Evolutionary conservation across 306 rosid genomes (phyloP), one percentile per base, ranked within the genome.

Genomic region (Cucurbita maxima): DNA sequence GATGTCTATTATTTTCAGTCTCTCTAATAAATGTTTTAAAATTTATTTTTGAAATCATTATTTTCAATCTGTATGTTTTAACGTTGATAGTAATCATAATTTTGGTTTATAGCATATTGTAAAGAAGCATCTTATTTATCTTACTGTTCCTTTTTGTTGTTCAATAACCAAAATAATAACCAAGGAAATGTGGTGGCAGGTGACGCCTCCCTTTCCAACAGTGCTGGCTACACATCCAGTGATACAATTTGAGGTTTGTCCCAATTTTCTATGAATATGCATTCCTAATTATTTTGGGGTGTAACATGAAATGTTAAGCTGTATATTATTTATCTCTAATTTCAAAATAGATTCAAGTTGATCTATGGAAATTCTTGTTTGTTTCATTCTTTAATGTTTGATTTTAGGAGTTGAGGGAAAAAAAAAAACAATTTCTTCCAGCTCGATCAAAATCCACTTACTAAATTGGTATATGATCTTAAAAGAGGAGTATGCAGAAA

Each of bases 141-240:
- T 15, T 52, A 37, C 22, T 70, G 58, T 40, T 12, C 56, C 25
- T 74, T 66, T 60, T 20, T 19, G 19, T 50, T 16, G 43, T 34
- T 62, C 43, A 30, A 4, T 19, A 73, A 48, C 58, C 8, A 51
- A 57, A 50, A 40, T 2, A 55, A 83, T 85, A 80, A 85, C 78
- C n/a, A 79, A 6, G 61, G 41, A 77, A 71, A 72, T 76, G 75
- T 82, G 64, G 71, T 76, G 81, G 86, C 79, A 93, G 98, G 97
- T 90, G 78, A 93, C 98, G 71, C 96, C 97, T 73, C 84, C 94
- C 30, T 88, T 87, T 84, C 97, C 98, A 22, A 76, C 86, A 53
- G 70, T 86, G 72, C 83, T 90, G 72, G 89, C 92, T 76, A 86
- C 96, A 45, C 83, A 88, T 78, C 98, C 97, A 25, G 69, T 85